These are phyloP conservation scores for Heliamphora exappendiculata DNA, from an alignment of 148 eudicot genomes.

Conservation along the genomic window DNA sequence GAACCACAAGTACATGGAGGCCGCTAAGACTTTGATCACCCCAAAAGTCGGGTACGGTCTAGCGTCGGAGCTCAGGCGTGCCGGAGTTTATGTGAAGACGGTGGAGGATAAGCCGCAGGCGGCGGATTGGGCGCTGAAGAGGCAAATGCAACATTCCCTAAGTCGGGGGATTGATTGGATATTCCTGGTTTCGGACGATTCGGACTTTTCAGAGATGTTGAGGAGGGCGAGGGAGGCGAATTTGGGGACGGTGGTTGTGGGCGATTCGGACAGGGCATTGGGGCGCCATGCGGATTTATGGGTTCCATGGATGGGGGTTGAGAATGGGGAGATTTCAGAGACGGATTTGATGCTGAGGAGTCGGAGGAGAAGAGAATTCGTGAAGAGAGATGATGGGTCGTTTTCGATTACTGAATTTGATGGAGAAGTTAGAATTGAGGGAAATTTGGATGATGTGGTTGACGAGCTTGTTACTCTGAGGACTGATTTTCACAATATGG, in stretches of 20 bases:
- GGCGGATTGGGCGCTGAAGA: conserved; percentile 89
- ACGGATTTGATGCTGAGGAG: conserved; percentile 54
- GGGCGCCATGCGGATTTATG: conserved; percentile 81
- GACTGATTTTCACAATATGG: conserved; percentile 23
- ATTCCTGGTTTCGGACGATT: conserved; percentile 82
- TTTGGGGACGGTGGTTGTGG: conserved; percentile 89
- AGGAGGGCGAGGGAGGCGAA: conserved; percentile 65
- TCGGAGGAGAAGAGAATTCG: conserved; percentile 20
- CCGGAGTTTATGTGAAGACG: conserved; percentile 83
- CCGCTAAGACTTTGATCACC: conserved; percentile 51
- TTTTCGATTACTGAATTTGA: conserved; percentile 39
- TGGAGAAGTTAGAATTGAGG: conserved; percentile 18
- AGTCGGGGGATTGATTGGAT: conserved; percentile 76
- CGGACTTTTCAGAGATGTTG: conserved; percentile 78
- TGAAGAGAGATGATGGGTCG: conserved; percentile 20
- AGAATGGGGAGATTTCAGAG: conserved; percentile 70
- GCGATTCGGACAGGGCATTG: conserved; percentile 65
- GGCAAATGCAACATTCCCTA: conserved; percentile 66
- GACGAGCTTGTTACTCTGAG: conserved; percentile 42
- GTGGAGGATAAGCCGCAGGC: conserved; percentile 95
- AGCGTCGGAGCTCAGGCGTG: conserved; percentile 63
- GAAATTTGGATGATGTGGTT: conserved; percentile 33
- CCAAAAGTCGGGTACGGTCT: conserved; percentile 77
- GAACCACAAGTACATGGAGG: conserved; percentile 58
- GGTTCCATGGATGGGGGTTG: conserved; percentile 68